Conservation (phyloP, 306 rosid species). For the Medicago lupulina region DNA sequence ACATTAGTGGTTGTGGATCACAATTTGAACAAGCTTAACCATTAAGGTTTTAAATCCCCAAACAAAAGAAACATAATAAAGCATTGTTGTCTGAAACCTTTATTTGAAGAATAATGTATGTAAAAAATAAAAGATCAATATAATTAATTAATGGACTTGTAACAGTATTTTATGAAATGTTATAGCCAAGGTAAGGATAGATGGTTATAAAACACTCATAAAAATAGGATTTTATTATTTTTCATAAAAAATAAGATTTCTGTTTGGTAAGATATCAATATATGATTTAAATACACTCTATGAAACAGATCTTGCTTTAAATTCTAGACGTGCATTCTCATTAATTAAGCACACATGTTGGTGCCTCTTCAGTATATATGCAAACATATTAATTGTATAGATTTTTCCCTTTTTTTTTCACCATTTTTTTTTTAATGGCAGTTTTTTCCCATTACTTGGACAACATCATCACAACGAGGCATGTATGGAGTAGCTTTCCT, state of each 20-base stretch:
- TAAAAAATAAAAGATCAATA: neutral
- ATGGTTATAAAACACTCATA: too few relatives aligned
- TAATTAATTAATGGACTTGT: neutral
- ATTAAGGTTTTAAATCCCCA: constrained; percentile 26
- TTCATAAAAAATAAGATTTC: too few relatives aligned
- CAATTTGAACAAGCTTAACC: constrained; percentile 21
- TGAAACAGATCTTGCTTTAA: constrained; percentile 2
- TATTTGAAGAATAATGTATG: constrained; percentile 6
- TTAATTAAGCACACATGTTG: constrained; percentile 38
- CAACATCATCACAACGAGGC: constrained; percentile 52
- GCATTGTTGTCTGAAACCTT: constrained; percentile 21
- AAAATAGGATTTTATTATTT: too few relatives aligned
- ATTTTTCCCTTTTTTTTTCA: neutral
- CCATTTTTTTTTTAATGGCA: too few relatives aligned
- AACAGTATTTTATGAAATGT: too few relatives aligned
- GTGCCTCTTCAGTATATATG: constrained; percentile 23
- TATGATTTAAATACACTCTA: neutral
- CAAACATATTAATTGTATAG: constrained; percentile 6
- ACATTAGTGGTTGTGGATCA: neutral
- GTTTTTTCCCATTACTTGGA: constrained; percentile 11
- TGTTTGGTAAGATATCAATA: too few relatives aligned
- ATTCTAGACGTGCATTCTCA: constrained; percentile 23
- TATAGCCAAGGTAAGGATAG: too few relatives aligned
- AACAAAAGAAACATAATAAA: neutral
- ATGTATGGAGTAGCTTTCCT: constrained; percentile 44